Percentiles rank a stretch among this genome's conserved stretches.
These are phyloP conservation scores for Geosmithia putterillii DNA, from an alignment of 2,329 filamentous ascomycete genomes.

Conservation along the genomic window DNA sequence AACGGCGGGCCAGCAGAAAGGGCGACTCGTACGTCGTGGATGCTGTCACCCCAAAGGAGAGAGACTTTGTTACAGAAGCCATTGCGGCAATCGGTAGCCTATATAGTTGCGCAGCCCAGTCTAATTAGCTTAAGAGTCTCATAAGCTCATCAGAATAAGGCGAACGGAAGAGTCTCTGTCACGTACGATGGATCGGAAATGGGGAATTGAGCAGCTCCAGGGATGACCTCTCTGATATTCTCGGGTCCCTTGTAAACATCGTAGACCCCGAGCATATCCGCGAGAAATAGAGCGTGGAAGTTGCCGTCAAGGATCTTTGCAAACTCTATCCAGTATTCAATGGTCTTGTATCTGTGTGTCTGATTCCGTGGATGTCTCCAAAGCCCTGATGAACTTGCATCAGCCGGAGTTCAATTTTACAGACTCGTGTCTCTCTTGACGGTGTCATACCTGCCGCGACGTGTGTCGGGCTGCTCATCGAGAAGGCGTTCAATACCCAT, in stretches of 20 bases:
- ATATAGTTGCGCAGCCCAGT: background rate
- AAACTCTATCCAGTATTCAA: conserved; percentile 29
- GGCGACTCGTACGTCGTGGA: conserved; percentile 21
- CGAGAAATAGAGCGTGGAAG: conserved; percentile 38
- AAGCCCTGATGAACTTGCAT: conserved; percentile 5
- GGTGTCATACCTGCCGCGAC: conserved; percentile 4
- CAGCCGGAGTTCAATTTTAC: background rate
- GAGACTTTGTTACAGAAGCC: conserved; percentile 29
- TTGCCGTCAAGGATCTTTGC: conserved; percentile 34
- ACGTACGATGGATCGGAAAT: conserved; percentile 23
- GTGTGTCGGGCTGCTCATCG: conserved; percentile 8
- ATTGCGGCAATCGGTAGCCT: conserved; percentile 25
- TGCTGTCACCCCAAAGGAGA: conserved; percentile 22
- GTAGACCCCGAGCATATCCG: conserved; percentile 33
- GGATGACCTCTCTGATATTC: conserved; percentile 11
- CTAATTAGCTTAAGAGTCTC: too few species aligned
- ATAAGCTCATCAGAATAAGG: background rate
- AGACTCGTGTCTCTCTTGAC: background rate
- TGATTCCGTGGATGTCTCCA: conserved; percentile 10
- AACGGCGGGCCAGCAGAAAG: conserved; percentile 17
- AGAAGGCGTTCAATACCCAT: conserved; percentile 8
- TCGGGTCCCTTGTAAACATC: conserved; percentile 11
- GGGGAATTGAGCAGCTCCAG: conserved; percentile 25
- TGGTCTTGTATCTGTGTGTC: conserved; percentile 8
- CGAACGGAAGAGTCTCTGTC: background rate